These are phyloP conservation scores for Durotheca rogersii DNA, from an alignment of 495 filamentous ascomycete genomes.

Conservation along the genomic window DNA sequence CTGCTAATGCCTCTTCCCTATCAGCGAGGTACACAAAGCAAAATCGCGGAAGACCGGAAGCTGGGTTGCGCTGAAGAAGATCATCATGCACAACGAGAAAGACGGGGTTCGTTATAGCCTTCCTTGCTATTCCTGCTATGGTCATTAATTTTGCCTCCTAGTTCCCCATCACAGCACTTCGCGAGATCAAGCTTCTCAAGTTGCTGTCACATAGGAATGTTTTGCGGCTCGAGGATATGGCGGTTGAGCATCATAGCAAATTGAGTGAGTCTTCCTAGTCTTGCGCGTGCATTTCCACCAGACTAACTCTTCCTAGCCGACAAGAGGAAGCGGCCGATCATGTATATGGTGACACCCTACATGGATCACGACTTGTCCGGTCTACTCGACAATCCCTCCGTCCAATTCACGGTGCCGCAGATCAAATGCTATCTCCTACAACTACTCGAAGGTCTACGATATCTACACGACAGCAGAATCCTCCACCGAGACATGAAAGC, in stretches of 20 bases:
- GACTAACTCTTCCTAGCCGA: slow-evolving; percentile 50
- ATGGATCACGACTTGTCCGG: slow-evolving; percentile 99
- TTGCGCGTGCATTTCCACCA: not conserved
- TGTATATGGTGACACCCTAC: slow-evolving; percentile 99
- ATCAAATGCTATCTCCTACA: slow-evolving; percentile 99
- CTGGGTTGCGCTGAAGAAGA: slow-evolving; percentile 91
- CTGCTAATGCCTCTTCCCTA: slow-evolving; percentile 14
- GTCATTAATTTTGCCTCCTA: slow-evolving; percentile 29
- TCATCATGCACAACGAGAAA: slow-evolving; percentile 83
- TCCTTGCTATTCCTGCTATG: not conserved
- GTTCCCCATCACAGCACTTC: slow-evolving; percentile 76
- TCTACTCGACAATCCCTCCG: slow-evolving; percentile 88
- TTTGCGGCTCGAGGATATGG: slow-evolving; percentile 90
- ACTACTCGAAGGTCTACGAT: slow-evolving; percentile 82
- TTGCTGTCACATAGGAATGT: slow-evolving; percentile 88
- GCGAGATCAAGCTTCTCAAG: slow-evolving; percentile 95
- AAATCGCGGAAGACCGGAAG: slow-evolving; percentile 69
- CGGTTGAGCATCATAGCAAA: slow-evolving; percentile 72
- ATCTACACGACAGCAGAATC: slow-evolving; percentile 87
- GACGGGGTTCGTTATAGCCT: slow-evolving; percentile 60
- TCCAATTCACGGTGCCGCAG: slow-evolving; percentile 81
- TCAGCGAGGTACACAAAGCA: slow-evolving; percentile 88
- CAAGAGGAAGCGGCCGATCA: slow-evolving; percentile 78
- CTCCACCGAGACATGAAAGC: slow-evolving; percentile 99
- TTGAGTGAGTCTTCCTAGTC: slow-evolving; percentile 51